Conservation (phyloP, 371 early-diverging fungal species). For the Actinomortierella ambigua region DNA sequence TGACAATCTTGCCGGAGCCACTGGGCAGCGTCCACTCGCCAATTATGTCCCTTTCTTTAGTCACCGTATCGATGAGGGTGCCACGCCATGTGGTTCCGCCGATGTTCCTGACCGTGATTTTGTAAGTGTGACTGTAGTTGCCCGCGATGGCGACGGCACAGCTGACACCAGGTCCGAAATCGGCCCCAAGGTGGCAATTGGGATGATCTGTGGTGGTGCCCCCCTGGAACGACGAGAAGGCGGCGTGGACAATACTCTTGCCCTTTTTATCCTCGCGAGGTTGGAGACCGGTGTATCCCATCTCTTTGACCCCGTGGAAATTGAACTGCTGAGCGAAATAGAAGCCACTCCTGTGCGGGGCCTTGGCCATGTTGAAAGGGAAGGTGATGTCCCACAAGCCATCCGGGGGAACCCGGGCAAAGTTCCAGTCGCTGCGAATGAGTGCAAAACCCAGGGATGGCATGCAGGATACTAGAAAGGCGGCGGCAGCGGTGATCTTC, state of each 20-base stretch:
- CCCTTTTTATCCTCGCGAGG: conserved; percentile 16
- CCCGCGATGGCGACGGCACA: conserved; percentile 17
- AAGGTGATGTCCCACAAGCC: conserved; percentile 27
- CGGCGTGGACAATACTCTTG: conserved; percentile 14
- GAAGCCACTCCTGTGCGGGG: conserved; percentile 23
- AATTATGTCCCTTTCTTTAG: conserved; percentile 1
- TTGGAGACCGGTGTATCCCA: conserved; percentile 23
- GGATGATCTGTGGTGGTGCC: conserved; percentile 12
- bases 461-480: conserved; percentile 5
- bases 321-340: conserved; percentile 27
- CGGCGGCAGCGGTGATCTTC: conserved; percentile 8
- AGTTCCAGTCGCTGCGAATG: conserved; percentile 12
- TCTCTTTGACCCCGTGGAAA: conserved; percentile 3
- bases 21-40: conserved; percentile 24
- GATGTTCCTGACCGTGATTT: conserved; percentile 11
- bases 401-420: conserved; percentile 2
- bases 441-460: conserved; percentile 14
- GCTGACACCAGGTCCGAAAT: conserved; percentile 21
- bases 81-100: conserved; percentile 20
- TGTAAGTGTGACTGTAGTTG: conserved; percentile 14
- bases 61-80: conserved; percentile 18
- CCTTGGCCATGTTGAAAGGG: conserved; percentile 23
- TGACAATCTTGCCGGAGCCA: conserved; percentile 12
- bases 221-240: conserved; percentile 18
- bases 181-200: conserved; percentile 15